Percentiles rank a stretch among this genome's conserved stretches.
Conservation (phyloP, 768 basidiomycete genomes). For the Auriscalpium microsporum region DNA sequence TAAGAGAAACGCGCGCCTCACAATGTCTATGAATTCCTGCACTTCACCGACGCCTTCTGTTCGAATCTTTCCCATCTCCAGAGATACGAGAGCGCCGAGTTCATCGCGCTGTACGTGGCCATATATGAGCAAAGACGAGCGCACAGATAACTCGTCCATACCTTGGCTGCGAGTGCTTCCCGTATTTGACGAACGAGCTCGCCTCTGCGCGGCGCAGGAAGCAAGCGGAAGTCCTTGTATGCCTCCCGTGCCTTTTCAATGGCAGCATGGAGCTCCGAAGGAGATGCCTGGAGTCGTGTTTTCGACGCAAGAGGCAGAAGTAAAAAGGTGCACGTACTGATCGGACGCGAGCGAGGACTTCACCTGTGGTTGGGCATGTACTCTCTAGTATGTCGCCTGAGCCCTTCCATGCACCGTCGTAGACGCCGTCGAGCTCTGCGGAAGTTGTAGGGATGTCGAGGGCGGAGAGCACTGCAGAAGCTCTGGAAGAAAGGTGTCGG, state of each 20-base stretch:
- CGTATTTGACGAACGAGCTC: conserved; percentile 85
- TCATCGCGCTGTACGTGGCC: conserved; percentile 48
- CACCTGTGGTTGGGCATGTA: conserved; percentile 81
- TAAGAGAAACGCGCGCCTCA: conserved; percentile 31
- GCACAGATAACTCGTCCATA: conserved; percentile 20
- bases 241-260: conserved; percentile 70
- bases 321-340: conserved; percentile 40
- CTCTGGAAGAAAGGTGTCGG: conserved; percentile 59
- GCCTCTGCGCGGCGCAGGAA: conserved; percentile 84
- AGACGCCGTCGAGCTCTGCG: conserved; percentile 64
- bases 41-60: conserved; percentile 91
- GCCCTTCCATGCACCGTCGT: conserved; percentile 77
- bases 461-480: conserved; percentile 55
- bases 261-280: conserved; percentile 61
- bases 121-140: conserved; percentile 8
- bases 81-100: conserved; percentile 74
- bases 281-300: conserved; percentile 42
- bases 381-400: conserved; percentile 63
- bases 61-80: conserved; percentile 88
- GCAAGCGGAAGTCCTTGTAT: conserved; percentile 55
- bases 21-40: conserved; percentile 91
- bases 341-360: conserved; percentile 66
- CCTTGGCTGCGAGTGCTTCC: conserved; percentile 73
- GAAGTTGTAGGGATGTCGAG: conserved; percentile 48
- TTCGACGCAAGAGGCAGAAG: background rate